These are phyloP conservation scores for Leishmania turanica DNA, from an alignment of 208 protist species.

Conservation along the genomic window DNA sequence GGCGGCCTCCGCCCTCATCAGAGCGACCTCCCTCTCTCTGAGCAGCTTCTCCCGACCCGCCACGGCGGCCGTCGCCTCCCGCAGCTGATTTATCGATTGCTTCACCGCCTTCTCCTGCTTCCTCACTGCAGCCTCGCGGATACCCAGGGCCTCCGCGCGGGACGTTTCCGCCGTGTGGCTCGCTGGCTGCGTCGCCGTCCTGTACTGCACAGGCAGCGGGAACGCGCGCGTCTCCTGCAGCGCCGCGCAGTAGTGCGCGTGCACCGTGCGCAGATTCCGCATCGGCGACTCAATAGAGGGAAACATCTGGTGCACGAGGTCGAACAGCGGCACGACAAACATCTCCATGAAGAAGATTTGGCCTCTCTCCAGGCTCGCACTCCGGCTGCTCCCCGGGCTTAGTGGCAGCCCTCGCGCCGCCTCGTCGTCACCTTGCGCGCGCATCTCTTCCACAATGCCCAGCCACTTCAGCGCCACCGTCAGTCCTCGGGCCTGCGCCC, in stretches of 20 bases:
- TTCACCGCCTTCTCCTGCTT: constrained; percentile 20
- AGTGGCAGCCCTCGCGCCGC: constrained; percentile 43
- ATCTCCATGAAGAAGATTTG: constrained; percentile 78
- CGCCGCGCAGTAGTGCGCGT: constrained; percentile 46
- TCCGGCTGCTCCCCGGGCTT: constrained; percentile 43
- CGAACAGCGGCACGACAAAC: constrained; percentile 75
- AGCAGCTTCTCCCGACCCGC: constrained; percentile 16
- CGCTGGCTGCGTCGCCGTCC: not conserved
- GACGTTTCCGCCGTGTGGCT: not conserved
- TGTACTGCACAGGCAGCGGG: constrained; percentile 25
- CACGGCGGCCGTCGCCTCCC: constrained; percentile 24
- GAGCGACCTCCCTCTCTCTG: constrained; percentile 1
- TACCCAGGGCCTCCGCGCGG: not conserved
- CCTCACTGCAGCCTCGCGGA: constrained; percentile 11
- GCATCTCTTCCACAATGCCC: constrained; percentile 80
- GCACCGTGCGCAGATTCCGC: constrained; percentile 47
- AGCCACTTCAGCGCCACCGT: constrained; percentile 70
- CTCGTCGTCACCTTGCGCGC: constrained; percentile 77
- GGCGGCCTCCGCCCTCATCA: not conserved
- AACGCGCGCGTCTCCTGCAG: constrained; percentile 21
- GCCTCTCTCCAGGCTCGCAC: constrained; percentile 32
- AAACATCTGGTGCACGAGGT: constrained; percentile 70
- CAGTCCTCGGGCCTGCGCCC: constrained; percentile 57
- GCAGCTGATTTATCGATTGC: constrained; percentile 24
- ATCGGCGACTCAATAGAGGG: constrained; percentile 50